These are phyloP conservation scores for Austroboletus olivaceoglutinosus DNA, from an alignment of 1,284 basidiomycete species.

Conservation along the genomic window DNA sequence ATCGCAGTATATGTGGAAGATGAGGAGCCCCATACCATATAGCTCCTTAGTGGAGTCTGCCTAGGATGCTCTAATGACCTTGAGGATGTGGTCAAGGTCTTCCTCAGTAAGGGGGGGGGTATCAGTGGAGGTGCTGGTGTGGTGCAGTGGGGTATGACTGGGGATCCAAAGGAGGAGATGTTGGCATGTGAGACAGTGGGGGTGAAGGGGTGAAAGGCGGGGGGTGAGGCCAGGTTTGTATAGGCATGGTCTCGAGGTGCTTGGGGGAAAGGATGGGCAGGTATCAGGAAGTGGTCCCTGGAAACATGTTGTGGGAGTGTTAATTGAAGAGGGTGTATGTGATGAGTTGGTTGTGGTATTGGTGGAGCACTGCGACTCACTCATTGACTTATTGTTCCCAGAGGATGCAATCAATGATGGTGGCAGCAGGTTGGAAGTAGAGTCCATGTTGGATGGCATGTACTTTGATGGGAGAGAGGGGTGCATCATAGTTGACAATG, in stretches of 20 bases:
- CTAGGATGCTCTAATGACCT: conserved; percentile 3
- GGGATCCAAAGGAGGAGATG: neutral
- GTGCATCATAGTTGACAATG: too few relatives aligned
- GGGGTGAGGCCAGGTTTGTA: neutral
- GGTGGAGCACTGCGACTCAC: too few relatives aligned
- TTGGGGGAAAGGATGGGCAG: neutral
- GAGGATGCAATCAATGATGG: too few relatives aligned
- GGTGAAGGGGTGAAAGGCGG: neutral
- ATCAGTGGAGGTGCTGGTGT: neutral
- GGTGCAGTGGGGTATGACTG: neutral
- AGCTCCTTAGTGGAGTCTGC: neutral
- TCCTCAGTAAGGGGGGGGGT: neutral
- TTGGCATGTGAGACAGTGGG: conserved; percentile 21
- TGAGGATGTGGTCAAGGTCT: conserved; percentile 11
- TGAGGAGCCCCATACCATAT: neutral
- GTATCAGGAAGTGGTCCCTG: too few relatives aligned
- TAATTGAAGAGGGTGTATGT: too few relatives aligned
- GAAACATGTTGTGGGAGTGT: too few relatives aligned
- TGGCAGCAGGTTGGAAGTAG: too few relatives aligned
- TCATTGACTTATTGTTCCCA: too few relatives aligned
- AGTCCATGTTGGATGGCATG: too few relatives aligned
- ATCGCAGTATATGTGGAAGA: conserved; percentile 35
- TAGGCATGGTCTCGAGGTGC: neutral
- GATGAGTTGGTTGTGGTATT: too few relatives aligned
- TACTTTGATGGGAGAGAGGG: too few relatives aligned